Percentiles rank a stretch among this genome's conserved stretches.
These are phyloP conservation scores for Colletotrichum navitas DNA, from an alignment of 2,329 filamentous ascomycete species.

Conservation along the genomic window DNA sequence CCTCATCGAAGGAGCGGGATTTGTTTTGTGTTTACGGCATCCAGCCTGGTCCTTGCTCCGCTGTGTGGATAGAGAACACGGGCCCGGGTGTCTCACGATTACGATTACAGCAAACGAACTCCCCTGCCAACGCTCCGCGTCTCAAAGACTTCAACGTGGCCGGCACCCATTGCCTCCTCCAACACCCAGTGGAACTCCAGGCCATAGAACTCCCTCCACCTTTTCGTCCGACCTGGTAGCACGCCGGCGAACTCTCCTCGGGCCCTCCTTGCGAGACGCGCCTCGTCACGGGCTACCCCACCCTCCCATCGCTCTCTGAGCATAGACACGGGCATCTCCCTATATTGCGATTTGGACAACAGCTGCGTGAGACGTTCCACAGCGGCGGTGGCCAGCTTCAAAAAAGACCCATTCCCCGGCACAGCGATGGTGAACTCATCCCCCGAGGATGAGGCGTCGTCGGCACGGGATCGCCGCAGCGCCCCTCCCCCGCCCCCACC, in stretches of 20 bases:
- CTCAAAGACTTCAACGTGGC: slow-evolving; percentile 79
- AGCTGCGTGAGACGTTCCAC: slow-evolving; percentile 72
- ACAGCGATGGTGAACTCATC: slow-evolving; percentile 69
- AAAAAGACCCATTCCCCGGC: slow-evolving; percentile 74
- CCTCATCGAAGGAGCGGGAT: not conserved
- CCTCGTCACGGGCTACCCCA: slow-evolving; percentile 63
- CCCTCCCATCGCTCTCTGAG: slow-evolving; percentile 80
- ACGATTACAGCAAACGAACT: slow-evolving; percentile 60
- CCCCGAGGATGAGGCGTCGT: slow-evolving; percentile 43
- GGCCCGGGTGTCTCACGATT: slow-evolving; percentile 31
- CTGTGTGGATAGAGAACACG: not conserved
- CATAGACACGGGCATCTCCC: slow-evolving; percentile 72
- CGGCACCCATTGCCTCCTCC: slow-evolving; percentile 77
- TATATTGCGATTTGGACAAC: slow-evolving; percentile 69
- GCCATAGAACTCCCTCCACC: slow-evolving; percentile 79
- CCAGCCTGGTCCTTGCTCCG: slow-evolving; percentile 15
- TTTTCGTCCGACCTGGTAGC: slow-evolving; percentile 71
- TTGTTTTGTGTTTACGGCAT: slow-evolving; percentile 9
- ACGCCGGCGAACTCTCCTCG: slow-evolving; percentile 70
- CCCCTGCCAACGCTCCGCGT: slow-evolving; percentile 80
- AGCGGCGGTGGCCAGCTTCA: slow-evolving; percentile 73
- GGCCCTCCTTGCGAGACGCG: slow-evolving; percentile 61
- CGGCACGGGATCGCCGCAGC: slow-evolving; percentile 47
- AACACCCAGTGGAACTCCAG: slow-evolving; percentile 79
- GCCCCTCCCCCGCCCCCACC: slow-evolving; percentile 64